Evolutionary conservation across 1,284 basidiomycete genomes (phyloP), one percentile per base, ranked within the genome.

Genomic region (Puccinia triticina): DNA sequence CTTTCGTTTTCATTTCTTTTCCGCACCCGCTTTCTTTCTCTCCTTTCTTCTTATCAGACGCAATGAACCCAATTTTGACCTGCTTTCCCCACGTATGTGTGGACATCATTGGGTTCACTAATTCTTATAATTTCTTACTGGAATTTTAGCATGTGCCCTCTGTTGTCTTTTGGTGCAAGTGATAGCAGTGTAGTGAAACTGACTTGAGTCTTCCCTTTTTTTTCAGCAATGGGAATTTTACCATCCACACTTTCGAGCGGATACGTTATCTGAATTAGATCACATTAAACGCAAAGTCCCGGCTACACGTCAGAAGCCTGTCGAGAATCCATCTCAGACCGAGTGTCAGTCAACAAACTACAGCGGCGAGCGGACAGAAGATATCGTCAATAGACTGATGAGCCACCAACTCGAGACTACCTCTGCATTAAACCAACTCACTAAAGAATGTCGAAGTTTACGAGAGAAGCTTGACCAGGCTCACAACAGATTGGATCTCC

Each of bases 191-290:
- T n/a, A 5, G 12, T 69, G 40, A 71, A 71, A 73, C 71, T 73
- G 71, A 73, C 48, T 34, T 50, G 12, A 66, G 1, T 32, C 14
- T 32, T 29, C 16, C 21, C 69, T 82, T 69, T 72, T 66, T 64
- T 69, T 34, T 29, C 88, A 94, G 91, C 92, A 92, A 83, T 99
- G 96, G 96, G 96, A 95, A 43, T 99, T 99, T 87, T 91, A 93
- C 77, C 96, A 98, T 87, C 94, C 95, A 7, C 93, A 95, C 86
- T 98, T 99, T 87, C 93, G 93, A 85, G 91, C 94, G 11, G 93
- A 95, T 87, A 75, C 69, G 11, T 21, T 77, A 8, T 66, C 83
- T 21, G 59, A 75, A 37, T 34, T 81, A n/a, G 76, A 73, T 71
- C 46, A 43, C 57, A 74, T 81, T 88, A 95, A 95, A 88, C 92